Evolutionary conservation across 1,139 yeast species (phyloP).

Genomic region (Geotrichum armillariae): DNA sequence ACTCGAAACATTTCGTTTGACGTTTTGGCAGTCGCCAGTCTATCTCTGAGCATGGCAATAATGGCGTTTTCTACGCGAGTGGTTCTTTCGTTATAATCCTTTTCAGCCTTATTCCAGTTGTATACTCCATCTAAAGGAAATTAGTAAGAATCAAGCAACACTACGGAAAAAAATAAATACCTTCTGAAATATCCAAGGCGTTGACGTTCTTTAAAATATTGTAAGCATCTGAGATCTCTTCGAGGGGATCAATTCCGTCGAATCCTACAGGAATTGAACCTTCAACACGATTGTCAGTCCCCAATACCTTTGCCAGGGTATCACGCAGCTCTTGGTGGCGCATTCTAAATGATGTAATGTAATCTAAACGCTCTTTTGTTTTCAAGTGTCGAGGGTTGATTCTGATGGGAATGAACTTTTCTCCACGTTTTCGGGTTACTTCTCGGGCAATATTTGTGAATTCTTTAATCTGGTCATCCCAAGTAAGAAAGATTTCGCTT

Average conservation of each 20-base stretch:
- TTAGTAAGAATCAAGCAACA: constrained; percentile 18
- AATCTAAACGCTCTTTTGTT: constrained; percentile 50
- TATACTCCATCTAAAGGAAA: constrained; percentile 33
- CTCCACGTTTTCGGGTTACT: constrained; percentile 69
- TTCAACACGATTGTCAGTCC: constrained; percentile 31
- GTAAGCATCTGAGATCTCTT: constrained; percentile 46
- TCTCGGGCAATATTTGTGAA: constrained; percentile 69
- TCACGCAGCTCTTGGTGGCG: constrained; percentile 54
- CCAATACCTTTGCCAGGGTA: constrained; percentile 42
- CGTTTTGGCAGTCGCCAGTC: constrained; percentile 43
- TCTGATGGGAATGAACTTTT: constrained; percentile 66
- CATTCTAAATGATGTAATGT: constrained; percentile 49
- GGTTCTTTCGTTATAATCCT: constrained; percentile 45
- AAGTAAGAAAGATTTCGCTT: constrained; percentile 41
- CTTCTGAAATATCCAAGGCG: constrained; percentile 43
- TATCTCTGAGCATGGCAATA: constrained; percentile 42
- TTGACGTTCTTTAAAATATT: constrained; percentile 42
- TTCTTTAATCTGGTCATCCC: constrained; percentile 56
- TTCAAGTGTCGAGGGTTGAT: constrained; percentile 50
- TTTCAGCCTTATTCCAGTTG: constrained; percentile 45
- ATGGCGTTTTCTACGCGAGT: constrained; percentile 49
- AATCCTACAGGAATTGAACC: constrained; percentile 27
- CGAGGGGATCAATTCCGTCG: constrained; percentile 35
- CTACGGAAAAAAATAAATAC: constrained; percentile 25
- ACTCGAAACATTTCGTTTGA: constrained; percentile 53